Evolutionary conservation across 2,329 filamentous ascomycete genomes (phyloP), one percentile per base, ranked within the genome.

Genomic region (Verticillium zaregamsianum): DNA sequence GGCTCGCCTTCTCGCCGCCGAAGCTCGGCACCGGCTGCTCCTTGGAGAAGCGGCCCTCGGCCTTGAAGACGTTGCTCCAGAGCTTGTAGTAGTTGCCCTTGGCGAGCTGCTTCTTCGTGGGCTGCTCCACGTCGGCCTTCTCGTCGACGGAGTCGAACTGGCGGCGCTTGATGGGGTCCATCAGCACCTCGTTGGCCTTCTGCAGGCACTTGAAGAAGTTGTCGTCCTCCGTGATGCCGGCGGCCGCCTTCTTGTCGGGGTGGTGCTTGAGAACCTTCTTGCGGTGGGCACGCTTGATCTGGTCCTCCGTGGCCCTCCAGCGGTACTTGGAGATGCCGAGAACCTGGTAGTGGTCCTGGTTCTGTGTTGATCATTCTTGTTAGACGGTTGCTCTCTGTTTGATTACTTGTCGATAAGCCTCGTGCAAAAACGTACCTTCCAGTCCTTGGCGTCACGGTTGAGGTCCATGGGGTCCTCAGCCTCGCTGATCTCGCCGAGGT

Each of bases 121-220:
- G 96, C 55, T 94, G 92, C 72, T 96, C 91, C 63, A 97, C 90
- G 62, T 99, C 91, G 66, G 95, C 95, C 69, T 87, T 88, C 79
- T 97, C 93, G 72, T 99, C 95, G 64, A 98, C 93, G 2, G 92
- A 97, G 79, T 99, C 95, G 80, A 90, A 99, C 80, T 99, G 95
- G 63, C 93, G 89, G 65, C 95, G 91, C 82, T 92, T 96, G 76
- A 89, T 84, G 59, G 95, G 95, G 81, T 99, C 95, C 61, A 92
- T 86, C 20, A 99, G 90, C 59, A 98, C 86, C 72, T 99, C 95
- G 70, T 90, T 94, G 62, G 95, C 95, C 79, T 97, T 97, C 77
- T 99, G 96, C 77, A 99, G 99, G 79, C 96, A 99, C 86, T 99
- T 99, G 90, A 99, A 99, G 85, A 99, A 99, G 77, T 91, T 92